These are phyloP conservation scores for Takashimella koratensis DNA, from an alignment of 1,284 basidiomycete species.

Conservation along the genomic window DNA sequence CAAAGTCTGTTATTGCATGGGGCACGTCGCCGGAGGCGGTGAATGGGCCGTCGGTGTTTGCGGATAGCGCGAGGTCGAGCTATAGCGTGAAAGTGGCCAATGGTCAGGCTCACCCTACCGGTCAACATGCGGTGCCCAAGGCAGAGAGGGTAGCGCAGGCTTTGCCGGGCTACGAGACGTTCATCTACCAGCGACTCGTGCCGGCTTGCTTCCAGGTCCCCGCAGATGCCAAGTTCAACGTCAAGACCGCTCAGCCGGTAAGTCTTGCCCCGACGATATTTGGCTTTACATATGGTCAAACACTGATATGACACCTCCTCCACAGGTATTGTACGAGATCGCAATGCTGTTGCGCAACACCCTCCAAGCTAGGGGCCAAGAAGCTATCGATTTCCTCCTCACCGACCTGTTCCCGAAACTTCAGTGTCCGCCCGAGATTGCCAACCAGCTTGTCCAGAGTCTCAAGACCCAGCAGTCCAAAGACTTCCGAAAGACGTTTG, in stretches of 20 bases:
- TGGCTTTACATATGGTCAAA: background rate
- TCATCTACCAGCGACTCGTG: slow-evolving; percentile 84
- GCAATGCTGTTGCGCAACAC: slow-evolving; percentile 77
- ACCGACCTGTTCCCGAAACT: slow-evolving; percentile 81
- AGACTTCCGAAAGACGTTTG: slow-evolving; percentile 82
- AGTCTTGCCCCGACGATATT: slow-evolving; percentile 32
- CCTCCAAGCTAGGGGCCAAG: slow-evolving; percentile 71
- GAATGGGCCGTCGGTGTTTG: slow-evolving; percentile 38
- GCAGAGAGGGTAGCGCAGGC: slow-evolving; percentile 50
- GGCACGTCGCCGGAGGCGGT: slow-evolving; percentile 56
- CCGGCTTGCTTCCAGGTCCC: slow-evolving; percentile 81
- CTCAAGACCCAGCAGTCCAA: slow-evolving; percentile 74
- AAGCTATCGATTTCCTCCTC: slow-evolving; percentile 78
- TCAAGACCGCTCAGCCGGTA: slow-evolving; percentile 79
- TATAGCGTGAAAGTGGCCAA: slow-evolving; percentile 50
- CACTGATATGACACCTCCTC: background rate
- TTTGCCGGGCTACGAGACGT: slow-evolving; percentile 87
- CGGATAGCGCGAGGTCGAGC: slow-evolving; percentile 35
- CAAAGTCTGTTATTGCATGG: slow-evolving; percentile 69
- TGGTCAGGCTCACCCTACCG: slow-evolving; percentile 29
- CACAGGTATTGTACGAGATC: slow-evolving; percentile 83
- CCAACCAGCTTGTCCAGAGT: slow-evolving; percentile 73
- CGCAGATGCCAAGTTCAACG: slow-evolving; percentile 73
- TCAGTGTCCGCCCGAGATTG: slow-evolving; percentile 74
- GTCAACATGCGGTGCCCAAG: slow-evolving; percentile 38